phyloP scores from a whole-genome alignment of 306 rosid species.

The Glycine tomentella region DNA sequence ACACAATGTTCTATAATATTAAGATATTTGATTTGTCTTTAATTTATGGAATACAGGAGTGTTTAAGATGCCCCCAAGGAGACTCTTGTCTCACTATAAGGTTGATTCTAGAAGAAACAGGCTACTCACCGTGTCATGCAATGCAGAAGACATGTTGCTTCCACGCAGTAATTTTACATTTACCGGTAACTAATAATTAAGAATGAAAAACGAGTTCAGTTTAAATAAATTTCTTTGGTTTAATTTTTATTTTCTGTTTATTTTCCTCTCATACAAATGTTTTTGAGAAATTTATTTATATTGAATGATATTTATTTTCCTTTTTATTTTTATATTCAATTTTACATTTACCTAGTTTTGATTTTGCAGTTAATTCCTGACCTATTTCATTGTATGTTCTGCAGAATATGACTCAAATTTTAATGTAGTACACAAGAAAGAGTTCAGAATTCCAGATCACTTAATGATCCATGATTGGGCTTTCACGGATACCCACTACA shows the following conservation, averaged over 20 bases:
- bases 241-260: neutral
- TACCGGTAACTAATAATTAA: slow-evolving; percentile 54
- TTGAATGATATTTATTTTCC: neutral
- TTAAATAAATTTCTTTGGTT: too few relatives aligned
- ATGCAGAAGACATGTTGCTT: slow-evolving; percentile 93
- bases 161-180: slow-evolving; percentile 80
- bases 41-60: slow-evolving; percentile 63
- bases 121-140: slow-evolving; percentile 81
- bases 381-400: neutral
- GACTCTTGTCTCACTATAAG: slow-evolving; percentile 90
- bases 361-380: neutral
- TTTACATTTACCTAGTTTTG: neutral
- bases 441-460: slow-evolving; percentile 78
- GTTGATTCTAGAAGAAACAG: slow-evolving; percentile 63
- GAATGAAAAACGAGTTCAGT: neutral
- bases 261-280: neutral
- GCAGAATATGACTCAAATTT: slow-evolving; percentile 79
- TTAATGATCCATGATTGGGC: slow-evolving; percentile 99
- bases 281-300: neutral
- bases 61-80: slow-evolving; percentile 91
- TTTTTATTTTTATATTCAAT: neutral
- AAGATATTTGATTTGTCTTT: slow-evolving; percentile 40
- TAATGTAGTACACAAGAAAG: slow-evolving; percentile 62
- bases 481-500: slow-evolving; percentile 77
- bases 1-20: neutral